Conservation (phyloP, 2,329 filamentous ascomycete species). For the Neocatenulostroma microsporum region DNA sequence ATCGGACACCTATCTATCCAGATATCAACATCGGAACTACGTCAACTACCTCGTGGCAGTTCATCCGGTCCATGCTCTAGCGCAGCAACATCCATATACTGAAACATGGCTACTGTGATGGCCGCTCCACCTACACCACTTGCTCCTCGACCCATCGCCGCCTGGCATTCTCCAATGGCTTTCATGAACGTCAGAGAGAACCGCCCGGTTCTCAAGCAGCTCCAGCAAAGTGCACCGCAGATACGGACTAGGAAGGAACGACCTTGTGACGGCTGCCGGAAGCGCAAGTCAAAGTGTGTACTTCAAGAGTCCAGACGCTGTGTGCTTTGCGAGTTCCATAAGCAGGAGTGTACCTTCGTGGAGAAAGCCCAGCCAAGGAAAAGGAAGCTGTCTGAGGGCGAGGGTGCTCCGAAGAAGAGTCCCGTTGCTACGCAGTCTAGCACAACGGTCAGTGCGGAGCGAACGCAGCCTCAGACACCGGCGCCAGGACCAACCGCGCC, state of each 20-base stretch:
- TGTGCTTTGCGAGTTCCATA: constrained; percentile 68
- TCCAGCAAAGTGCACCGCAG: constrained; percentile 21
- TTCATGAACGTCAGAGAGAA: constrained; percentile 38
- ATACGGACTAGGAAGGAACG: constrained; percentile 23
- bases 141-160: constrained; percentile 39
- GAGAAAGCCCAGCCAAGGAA: constrained; percentile 71
- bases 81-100: too few species aligned
- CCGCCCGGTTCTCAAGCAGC: constrained; percentile 29
- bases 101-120: constrained; percentile 40
- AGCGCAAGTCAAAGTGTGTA: constrained; percentile 67
- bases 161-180: constrained; percentile 35
- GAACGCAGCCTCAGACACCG: too few species aligned
- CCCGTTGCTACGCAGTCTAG: too few species aligned
- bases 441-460: constrained; percentile 4
- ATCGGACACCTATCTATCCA: not conserved
- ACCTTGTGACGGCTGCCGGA: constrained; percentile 65
- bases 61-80: constrained; percentile 10
- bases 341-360: constrained; percentile 69
- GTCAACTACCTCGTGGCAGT: constrained; percentile 7
- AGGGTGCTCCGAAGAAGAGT: constrained; percentile 19
- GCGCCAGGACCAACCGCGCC: too few species aligned
- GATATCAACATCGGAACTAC: constrained; percentile 5
- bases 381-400: constrained; percentile 62
- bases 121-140: constrained; percentile 42
- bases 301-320: constrained; percentile 67